Evolutionary conservation across 2,329 filamentous ascomycete genomes (phyloP), one percentile per base, ranked within the genome.

Genomic region (Helicocarpus griseus): DNA sequence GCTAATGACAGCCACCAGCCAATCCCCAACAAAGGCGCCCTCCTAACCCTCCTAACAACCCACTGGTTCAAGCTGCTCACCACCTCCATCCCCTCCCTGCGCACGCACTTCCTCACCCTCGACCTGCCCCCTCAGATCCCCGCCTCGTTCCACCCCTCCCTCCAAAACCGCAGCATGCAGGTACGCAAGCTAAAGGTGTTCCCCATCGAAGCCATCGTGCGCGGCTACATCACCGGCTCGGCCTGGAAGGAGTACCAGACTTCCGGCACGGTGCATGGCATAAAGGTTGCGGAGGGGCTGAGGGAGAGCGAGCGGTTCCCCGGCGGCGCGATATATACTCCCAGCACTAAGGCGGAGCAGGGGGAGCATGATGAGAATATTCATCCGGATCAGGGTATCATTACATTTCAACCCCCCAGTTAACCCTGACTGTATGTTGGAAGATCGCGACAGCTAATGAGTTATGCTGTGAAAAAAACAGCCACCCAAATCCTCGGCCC

Each of bases 361-460:
- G 89, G 89, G 24, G 73, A 82, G 58, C 84, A 93, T 65, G 84
- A 95, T 66, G 86, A 91, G 71, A 95, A 95, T 71, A 95, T 95
- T 60, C 79, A 81, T 52, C 85, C 83, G 0, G 82, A 82, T 50
- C 71, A 81, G 61, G 83, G 82, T 59, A 74, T 5, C 6, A 35
- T 17, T 17, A 13, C 13, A 14, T 26, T 17, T 14, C 26, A 9
- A 14, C 26, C n/a, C 26, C 3, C 24, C 41, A 2, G 2, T 19
- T 11, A 1, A 5, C 26, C 2, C 17, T 2, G 1, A 1, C 17
- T 4, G 19, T 50, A 14, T 29, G 4, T 41, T 38, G 13, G 49
- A 57, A 22, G 36, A 35, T 28, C 17, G 5, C 22, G 4, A 11
- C 5, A 44, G 40, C 40, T 44, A 29, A 44, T 24, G 29, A 31